Percentiles rank a stretch among this genome's conserved stretches.
phyloP scores from a whole-genome alignment of 2,329 filamentous ascomycete species.

The Colletotrichum orchidophilum region DNA sequence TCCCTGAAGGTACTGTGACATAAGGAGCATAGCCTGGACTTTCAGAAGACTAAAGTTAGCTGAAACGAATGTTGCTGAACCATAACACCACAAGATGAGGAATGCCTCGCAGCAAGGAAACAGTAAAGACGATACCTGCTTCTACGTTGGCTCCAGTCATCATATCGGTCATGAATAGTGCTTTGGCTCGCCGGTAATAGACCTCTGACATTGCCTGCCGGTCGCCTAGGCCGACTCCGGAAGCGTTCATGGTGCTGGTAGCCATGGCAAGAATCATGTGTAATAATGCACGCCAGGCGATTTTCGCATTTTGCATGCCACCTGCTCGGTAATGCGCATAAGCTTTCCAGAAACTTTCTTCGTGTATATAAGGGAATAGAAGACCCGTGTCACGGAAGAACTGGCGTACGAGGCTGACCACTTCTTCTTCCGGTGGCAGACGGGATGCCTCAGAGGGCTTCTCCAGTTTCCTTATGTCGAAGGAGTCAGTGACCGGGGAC shows the following conservation, averaged over 20 bases:
- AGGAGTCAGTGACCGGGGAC: slow-evolving; percentile 10
- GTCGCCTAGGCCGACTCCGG: slow-evolving; percentile 43
- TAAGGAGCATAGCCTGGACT: slow-evolving; percentile 60
- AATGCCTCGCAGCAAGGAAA: neutral
- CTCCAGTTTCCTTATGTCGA: slow-evolving; percentile 16
- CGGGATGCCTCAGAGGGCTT: slow-evolving; percentile 6
- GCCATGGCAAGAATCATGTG: slow-evolving; percentile 62
- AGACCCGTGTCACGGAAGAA: slow-evolving; percentile 42
- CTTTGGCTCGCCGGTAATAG: slow-evolving; percentile 54
- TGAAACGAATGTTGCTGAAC: too few species aligned
- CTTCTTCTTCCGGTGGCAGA: slow-evolving; percentile 35
- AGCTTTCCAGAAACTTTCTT: slow-evolving; percentile 37
- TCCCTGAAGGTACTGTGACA: slow-evolving; percentile 62
- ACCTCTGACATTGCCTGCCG: slow-evolving; percentile 52
- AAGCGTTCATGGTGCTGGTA: slow-evolving; percentile 44
- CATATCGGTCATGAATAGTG: slow-evolving; percentile 53
- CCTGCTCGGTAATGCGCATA: slow-evolving; percentile 35
- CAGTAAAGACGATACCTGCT: slow-evolving; percentile 41
- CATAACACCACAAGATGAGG: too few species aligned
- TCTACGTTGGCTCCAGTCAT: slow-evolving; percentile 54
- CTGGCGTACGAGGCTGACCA: slow-evolving; percentile 34
- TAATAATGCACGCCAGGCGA: slow-evolving; percentile 60
- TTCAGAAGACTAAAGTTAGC: neutral
- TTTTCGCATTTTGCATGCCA: slow-evolving; percentile 46
- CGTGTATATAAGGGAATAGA: slow-evolving; percentile 43